Evolutionary conservation across 768 basidiomycete genomes (phyloP).

Genomic region (Boletales sp.): DNA sequence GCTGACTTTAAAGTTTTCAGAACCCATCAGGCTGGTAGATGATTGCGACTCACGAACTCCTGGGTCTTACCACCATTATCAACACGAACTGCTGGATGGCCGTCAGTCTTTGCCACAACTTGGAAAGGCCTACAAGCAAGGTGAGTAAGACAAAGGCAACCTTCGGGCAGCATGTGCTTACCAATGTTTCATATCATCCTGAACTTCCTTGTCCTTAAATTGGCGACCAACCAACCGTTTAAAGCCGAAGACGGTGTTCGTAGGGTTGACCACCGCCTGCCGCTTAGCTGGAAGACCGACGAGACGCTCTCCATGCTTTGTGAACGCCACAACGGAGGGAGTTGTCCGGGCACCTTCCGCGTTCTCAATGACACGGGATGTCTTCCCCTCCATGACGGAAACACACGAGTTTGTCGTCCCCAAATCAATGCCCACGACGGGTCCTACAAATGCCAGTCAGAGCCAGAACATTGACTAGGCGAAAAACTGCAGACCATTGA

Average conservation of each 20-base stretch:
- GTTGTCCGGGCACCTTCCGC: slow-evolving; percentile 97
- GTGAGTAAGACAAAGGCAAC: not conserved
- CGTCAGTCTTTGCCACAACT: slow-evolving; percentile 67
- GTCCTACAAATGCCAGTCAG: slow-evolving; percentile 43
- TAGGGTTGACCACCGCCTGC: slow-evolving; percentile 92
- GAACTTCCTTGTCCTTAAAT: slow-evolving; percentile 90
- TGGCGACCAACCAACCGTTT: slow-evolving; percentile 94
- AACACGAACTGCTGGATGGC: slow-evolving; percentile 78
- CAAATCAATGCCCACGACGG: slow-evolving; percentile 95
- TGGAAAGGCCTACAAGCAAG: slow-evolving; percentile 68
- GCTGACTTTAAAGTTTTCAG: slow-evolving; percentile 53
- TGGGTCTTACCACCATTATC: slow-evolving; percentile 85
- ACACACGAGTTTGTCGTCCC: slow-evolving; percentile 93
- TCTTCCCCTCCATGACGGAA: slow-evolving; percentile 94
- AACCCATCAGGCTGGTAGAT: not conserved
- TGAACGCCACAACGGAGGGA: slow-evolving; percentile 97
- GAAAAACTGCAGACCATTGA: slow-evolving; percentile 55
- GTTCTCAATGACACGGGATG: slow-evolving; percentile 94
- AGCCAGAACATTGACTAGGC: not conserved
- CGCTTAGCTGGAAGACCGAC: slow-evolving; percentile 96
- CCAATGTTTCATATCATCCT: slow-evolving; percentile 87
- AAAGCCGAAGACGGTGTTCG: slow-evolving; percentile 92
- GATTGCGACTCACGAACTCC: slow-evolving; percentile 53
- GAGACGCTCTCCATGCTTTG: slow-evolving; percentile 95
- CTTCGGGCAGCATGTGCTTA: slow-evolving; percentile 27